Conservation (phyloP, 106 monocot genomes). For the Dendrobium chrysotoxum region DNA sequence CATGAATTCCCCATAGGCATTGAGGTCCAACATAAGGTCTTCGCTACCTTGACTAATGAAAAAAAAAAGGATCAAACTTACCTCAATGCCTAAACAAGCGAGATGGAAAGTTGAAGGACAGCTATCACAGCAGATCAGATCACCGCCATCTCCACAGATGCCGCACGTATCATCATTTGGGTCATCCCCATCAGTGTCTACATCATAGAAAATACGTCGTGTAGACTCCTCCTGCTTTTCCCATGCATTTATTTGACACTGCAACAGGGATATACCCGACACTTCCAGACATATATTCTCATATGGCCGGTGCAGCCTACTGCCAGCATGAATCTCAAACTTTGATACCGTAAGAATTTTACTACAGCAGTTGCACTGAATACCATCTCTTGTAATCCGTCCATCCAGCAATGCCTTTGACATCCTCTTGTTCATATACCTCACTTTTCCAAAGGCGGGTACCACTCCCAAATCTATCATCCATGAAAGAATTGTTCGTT, state of each 20-base stretch:
- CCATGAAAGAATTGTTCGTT: conserved; percentile 49
- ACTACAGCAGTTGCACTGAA: conserved; percentile 69
- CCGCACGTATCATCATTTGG: conserved; percentile 90
- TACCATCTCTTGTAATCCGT: conserved; percentile 66
- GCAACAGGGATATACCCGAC: conserved; percentile 37
- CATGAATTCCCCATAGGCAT: background rate
- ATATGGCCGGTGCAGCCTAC: conserved; percentile 56
- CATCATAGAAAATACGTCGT: conserved; percentile 25
- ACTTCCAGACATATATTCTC: conserved; percentile 53
- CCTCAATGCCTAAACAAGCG: conserved; percentile 71
- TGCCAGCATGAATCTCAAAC: conserved; percentile 89
- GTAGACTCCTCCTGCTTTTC: conserved; percentile 42
- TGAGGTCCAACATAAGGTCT: background rate
- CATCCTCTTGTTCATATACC: conserved; percentile 45
- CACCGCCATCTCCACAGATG: conserved; percentile 90
- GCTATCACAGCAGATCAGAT: conserved; percentile 77
- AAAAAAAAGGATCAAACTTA: conserved; percentile 11
- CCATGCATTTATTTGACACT: conserved; percentile 72
- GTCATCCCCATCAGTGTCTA: conserved; percentile 47
- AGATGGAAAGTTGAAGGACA: conserved; percentile 89
- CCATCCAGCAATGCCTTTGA: conserved; percentile 28
- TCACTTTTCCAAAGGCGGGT: conserved; percentile 41
- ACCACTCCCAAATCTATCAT: conserved; percentile 49
- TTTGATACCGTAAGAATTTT: conserved; percentile 46
- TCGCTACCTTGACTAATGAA: background rate